phyloP scores from a whole-genome alignment of 2,329 filamentous ascomycete species.

The Botrytis fabae region DNA sequence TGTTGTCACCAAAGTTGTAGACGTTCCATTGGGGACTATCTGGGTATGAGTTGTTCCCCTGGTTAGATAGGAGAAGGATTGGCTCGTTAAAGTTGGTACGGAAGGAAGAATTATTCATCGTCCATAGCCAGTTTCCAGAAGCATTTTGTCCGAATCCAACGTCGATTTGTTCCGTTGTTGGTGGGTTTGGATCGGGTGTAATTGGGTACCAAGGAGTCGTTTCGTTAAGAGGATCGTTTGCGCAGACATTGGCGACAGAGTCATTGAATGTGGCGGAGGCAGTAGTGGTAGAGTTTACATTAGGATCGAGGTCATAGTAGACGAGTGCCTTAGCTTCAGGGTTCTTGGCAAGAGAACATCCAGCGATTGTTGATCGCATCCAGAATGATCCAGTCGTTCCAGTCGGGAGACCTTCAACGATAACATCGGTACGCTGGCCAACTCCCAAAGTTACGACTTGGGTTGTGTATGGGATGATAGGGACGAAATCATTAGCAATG shows the following conservation, averaged over 20 bases:
- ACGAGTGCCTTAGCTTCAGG: slow-evolving; percentile 58
- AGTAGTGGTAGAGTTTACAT: slow-evolving; percentile 25
- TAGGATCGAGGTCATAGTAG: slow-evolving; percentile 55
- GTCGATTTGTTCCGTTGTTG: slow-evolving; percentile 30
- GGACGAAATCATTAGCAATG: slow-evolving; percentile 64
- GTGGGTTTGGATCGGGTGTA: slow-evolving; percentile 28
- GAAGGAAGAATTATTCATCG: slow-evolving; percentile 52
- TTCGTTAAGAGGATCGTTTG: slow-evolving; percentile 29
- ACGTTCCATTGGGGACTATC: slow-evolving; percentile 52
- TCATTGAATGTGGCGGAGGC: slow-evolving; percentile 28
- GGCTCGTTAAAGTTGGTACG: slow-evolving; percentile 55
- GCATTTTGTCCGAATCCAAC: slow-evolving; percentile 51
- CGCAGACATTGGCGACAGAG: slow-evolving; percentile 25
- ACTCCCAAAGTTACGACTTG: slow-evolving; percentile 42
- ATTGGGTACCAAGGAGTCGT: slow-evolving; percentile 34
- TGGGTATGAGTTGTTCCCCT: slow-evolving; percentile 54
- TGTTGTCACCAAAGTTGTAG: slow-evolving; percentile 53
- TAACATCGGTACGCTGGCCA: slow-evolving; percentile 46
- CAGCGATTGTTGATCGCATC: slow-evolving; percentile 53
- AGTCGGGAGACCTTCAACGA: slow-evolving; percentile 47
- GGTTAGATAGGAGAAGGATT: slow-evolving; percentile 54
- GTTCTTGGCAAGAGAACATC: slow-evolving; percentile 49
- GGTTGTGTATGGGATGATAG: slow-evolving; percentile 61
- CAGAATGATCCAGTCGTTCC: slow-evolving; percentile 48
- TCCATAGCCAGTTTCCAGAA: slow-evolving; percentile 51